Percentiles rank a stretch among this genome's conserved stretches.
These are phyloP conservation scores for Rhizopogon sp. DNA, from an alignment of 768 basidiomycete species.

Conservation along the genomic window DNA sequence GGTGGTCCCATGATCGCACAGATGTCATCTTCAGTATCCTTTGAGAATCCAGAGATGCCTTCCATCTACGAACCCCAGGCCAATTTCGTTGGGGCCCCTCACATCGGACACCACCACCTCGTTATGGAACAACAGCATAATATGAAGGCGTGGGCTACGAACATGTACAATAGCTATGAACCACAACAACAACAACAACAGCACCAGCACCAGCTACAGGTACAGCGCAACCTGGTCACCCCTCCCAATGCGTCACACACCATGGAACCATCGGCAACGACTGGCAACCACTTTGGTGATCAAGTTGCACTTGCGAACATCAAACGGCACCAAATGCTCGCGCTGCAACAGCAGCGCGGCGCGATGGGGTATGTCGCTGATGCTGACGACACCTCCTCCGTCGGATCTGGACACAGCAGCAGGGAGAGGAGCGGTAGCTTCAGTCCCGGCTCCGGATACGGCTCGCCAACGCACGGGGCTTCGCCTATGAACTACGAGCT, in stretches of 20 bases:
- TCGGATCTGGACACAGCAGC: conserved; percentile 29
- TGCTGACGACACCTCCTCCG: conserved; percentile 34
- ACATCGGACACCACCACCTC: conserved; percentile 15
- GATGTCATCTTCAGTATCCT: conserved; percentile 37
- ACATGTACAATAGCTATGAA: conserved; percentile 24
- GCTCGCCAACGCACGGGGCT: conserved; percentile 24
- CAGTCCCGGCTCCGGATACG: conserved; percentile 27
- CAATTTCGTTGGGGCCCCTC: conserved; percentile 21
- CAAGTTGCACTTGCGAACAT: conserved; percentile 19
- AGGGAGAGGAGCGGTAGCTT: conserved; percentile 34
- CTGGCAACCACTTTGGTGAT: conserved; percentile 10
- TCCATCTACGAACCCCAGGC: conserved; percentile 37
- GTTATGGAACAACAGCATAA: conserved; percentile 17
- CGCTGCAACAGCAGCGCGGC: conserved; percentile 23
- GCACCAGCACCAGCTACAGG: conserved; percentile 9
- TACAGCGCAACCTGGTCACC: conserved; percentile 35
- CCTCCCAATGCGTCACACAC: conserved; percentile 37
- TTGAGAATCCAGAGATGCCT: conserved; percentile 50
- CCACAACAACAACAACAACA: conserved; percentile 9
- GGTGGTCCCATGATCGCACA: conserved; percentile 42
- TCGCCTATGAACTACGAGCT: conserved; percentile 32
- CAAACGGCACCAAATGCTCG: conserved; percentile 25
- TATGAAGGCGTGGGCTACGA: conserved; percentile 22
- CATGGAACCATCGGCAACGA: conserved; percentile 6
- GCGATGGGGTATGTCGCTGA: conserved; percentile 24